phyloP scores from a whole-genome alignment of 768 basidiomycete species.

The Pleurotus giganteus region DNA sequence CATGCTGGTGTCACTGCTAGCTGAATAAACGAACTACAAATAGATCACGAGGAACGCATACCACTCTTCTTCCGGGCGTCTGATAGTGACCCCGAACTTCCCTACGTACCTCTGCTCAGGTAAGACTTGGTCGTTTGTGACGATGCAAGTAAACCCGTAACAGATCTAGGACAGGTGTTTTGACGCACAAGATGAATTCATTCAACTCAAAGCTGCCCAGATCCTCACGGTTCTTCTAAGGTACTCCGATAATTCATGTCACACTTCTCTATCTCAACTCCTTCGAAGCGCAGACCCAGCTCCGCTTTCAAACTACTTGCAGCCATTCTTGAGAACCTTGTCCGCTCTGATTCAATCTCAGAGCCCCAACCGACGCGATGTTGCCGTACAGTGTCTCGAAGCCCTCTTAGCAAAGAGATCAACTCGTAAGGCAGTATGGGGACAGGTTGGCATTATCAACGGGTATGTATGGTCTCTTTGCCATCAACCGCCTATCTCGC shows the following conservation, averaged over 20 bases:
- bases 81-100: constrained; percentile 73
- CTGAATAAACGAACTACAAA: background rate
- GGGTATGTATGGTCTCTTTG: constrained; percentile 45
- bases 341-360: constrained; percentile 59
- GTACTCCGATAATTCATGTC: constrained; percentile 34
- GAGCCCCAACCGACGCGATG: constrained; percentile 68
- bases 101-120: constrained; percentile 79
- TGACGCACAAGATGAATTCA: constrained; percentile 89
- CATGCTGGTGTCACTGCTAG: background rate
- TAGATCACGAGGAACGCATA: constrained; percentile 88
- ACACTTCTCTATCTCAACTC: constrained; percentile 9
- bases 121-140: constrained; percentile 22
- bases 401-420: constrained; percentile 79
- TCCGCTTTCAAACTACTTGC: constrained; percentile 49
- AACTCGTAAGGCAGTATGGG: constrained; percentile 81
- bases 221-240: constrained; percentile 85
- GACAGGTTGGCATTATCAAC: constrained; percentile 58
- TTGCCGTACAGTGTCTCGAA: constrained; percentile 90
- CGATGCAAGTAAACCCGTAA: background rate
- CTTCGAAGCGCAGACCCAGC: constrained; percentile 46
- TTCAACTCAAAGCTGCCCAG: constrained; percentile 87
- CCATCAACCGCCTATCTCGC: background rate
- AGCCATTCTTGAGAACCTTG: constrained; percentile 59
- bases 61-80: constrained; percentile 64
- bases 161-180: constrained; percentile 51